Base-by-base conservation (phyloP, 2,329 filamentous ascomycete species). In the Clarireedia monteithiana region DNA sequence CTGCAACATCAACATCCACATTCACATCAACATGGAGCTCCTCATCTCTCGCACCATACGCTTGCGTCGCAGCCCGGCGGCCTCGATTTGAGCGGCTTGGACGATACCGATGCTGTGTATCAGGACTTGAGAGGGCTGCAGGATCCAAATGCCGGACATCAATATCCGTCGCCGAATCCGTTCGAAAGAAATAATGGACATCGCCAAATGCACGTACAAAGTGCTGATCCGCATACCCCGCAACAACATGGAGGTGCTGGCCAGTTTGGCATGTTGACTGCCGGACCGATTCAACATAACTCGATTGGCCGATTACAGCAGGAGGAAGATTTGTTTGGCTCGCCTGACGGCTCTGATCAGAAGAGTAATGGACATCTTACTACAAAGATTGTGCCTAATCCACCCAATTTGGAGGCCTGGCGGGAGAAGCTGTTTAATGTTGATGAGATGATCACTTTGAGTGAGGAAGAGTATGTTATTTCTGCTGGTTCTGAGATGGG, bases 391-490 rank as follows among this genome's bases (percentile, higher is more conserved):
- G 76, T 89, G 10, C 69, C 82, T 7, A 74, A 88, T 64, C 87
- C 87, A 40, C 86, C 86, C 2, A 76, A 86, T 62, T 74, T 91
- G 49, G 75, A 81, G 12, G 74, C 75, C 59, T 92, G 88, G 88
- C 77, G 88, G 51, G 76, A 86, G 63, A 84, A 77, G 65, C 73
- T 91, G 47, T 92, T 91, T 69, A 78, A 88, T 65, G 84, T 90
- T n/a, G 82, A 89, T 63, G 83, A 87, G 46, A 80, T 78, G 47
- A 86, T 91, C 58, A 79, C 84, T 12, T 71, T 92, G 63, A 89
- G 80, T 30, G 82, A 90, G 68, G 85, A 90, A 60, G 79, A 91
- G 84, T 89, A 78, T 61, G 78, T 69, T 15, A 9, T 30, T 40
- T 7, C 10, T 30, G 40, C 39, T 53, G 17, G 26, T n/a, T 5